Conservation (phyloP, 306 rosid genomes). For the Vigna hirtella region DNA sequence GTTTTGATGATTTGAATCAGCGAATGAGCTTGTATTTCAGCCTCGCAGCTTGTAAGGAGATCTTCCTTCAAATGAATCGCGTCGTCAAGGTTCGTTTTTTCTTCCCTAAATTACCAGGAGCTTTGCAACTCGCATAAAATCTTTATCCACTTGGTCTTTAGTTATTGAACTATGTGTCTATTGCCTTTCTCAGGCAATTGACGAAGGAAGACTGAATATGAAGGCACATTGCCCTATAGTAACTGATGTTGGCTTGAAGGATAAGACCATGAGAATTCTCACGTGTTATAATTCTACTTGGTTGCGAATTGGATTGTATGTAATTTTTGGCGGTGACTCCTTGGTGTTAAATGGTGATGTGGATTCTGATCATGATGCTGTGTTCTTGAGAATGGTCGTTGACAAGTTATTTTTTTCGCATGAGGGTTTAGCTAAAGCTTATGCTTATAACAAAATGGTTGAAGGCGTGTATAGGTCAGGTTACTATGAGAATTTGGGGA, state of each 20-base stretch:
- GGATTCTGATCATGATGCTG: constrained; percentile 64
- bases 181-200: constrained; percentile 64
- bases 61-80: constrained; percentile 69
- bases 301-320: constrained; percentile 81
- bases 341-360: constrained; percentile 64
- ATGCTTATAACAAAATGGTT: constrained; percentile 88
- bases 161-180: not conserved
- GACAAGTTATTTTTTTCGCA: constrained; percentile 80
- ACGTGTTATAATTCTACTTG: constrained; percentile 82
- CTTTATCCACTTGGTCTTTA: not conserved
- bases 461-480: constrained; percentile 94
- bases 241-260: constrained; percentile 81
- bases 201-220: constrained; percentile 86
- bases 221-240: constrained; percentile 90
- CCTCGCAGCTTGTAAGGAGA: constrained; percentile 64
- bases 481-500: constrained; percentile 88
- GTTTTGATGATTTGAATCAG: constrained; percentile 85
- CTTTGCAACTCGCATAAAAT: not conserved
- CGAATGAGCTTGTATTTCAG: constrained; percentile 76
- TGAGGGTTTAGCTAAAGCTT: constrained; percentile 68
- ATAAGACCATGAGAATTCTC: constrained; percentile 64
- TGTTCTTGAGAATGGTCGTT: constrained; percentile 77
- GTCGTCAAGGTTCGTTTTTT: constrained; percentile 71
- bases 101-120: not conserved
- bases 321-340: constrained; percentile 85